These are phyloP conservation scores for Scedosporium dehoogii DNA, from an alignment of 2,329 filamentous ascomycete genomes.

Conservation along the genomic window DNA sequence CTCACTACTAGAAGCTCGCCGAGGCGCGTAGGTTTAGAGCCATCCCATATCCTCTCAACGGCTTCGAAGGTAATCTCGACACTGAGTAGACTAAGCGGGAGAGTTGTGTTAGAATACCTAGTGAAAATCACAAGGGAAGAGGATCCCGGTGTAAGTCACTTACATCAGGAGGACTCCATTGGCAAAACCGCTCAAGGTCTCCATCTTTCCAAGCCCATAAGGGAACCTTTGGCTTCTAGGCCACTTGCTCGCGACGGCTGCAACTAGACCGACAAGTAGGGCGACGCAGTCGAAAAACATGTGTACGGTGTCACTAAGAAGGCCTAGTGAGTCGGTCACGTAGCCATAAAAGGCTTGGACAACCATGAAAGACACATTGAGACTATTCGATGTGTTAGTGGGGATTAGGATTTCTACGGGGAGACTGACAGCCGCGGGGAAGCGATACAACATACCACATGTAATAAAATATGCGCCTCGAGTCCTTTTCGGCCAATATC, in stretches of 20 bases:
- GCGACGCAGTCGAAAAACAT: slow-evolving; percentile 99
- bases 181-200: slow-evolving; percentile 90
- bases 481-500: slow-evolving; percentile 84
- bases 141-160: slow-evolving; percentile 17
- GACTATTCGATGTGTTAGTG: slow-evolving; percentile 32
- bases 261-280: slow-evolving; percentile 78
- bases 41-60: slow-evolving; percentile 75
- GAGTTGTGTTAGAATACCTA: neutral
- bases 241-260: slow-evolving; percentile 95
- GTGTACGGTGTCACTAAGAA: slow-evolving; percentile 96
- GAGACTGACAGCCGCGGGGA: slow-evolving; percentile 10
- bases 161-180: slow-evolving; percentile 92
- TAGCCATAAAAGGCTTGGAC: slow-evolving; percentile 93
- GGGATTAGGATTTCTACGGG: neutral
- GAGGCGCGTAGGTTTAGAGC: slow-evolving; percentile 72
- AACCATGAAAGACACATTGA: slow-evolving; percentile 92
- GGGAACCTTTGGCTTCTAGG: slow-evolving; percentile 81
- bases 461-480: slow-evolving; percentile 92
- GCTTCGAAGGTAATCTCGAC: slow-evolving; percentile 95
- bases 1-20: slow-evolving; percentile 85
- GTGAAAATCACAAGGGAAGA: neutral
- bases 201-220: slow-evolving; percentile 93
- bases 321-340: slow-evolving; percentile 80
- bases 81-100: slow-evolving; percentile 66
- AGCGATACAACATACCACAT: slow-evolving; percentile 59